Percentiles rank a stretch among this genome's conserved stretches.
Evolutionary conservation across 768 basidiomycete species (phyloP).

Genomic region (Leccinum incarnatum): DNA sequence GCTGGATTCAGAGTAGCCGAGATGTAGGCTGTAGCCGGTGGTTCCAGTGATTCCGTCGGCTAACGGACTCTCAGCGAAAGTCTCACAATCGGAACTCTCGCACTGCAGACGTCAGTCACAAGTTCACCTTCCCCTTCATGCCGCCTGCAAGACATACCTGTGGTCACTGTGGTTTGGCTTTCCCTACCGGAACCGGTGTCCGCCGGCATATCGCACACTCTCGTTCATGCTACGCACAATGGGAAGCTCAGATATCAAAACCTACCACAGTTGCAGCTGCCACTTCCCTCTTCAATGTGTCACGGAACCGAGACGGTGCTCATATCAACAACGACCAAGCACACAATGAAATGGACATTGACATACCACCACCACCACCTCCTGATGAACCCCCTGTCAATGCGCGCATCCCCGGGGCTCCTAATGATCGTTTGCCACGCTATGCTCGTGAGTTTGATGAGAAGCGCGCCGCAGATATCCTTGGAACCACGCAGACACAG

Average conservation of each 20-base stretch:
- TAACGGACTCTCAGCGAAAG: too few species aligned
- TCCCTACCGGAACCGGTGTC: not conserved
- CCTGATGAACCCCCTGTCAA: too few species aligned
- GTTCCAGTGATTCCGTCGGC: too few species aligned
- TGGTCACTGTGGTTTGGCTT: not conserved
- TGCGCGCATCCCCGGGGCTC: too few species aligned
- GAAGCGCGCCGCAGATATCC: not conserved
- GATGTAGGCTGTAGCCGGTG: too few species aligned
- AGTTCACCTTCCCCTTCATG: not conserved
- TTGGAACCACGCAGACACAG: not conserved
- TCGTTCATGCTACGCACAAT: not conserved
- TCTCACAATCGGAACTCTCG: too few species aligned
- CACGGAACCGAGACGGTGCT: too few species aligned
- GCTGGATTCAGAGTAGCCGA: too few species aligned
- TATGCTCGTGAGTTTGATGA: not conserved
- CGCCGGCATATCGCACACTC: not conserved
- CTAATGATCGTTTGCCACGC: not conserved
- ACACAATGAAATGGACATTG: too few species aligned
- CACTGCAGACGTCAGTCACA: too few species aligned
- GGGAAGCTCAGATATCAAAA: not conserved
- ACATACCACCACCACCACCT: too few species aligned
- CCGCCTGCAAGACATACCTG: not conserved
- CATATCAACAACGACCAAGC: too few species aligned
- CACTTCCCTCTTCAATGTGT: not conserved
- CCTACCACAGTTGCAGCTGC: not conserved